Evolutionary conservation across 768 basidiomycete species (phyloP).

Genomic region (Infundibulicybe gibba): DNA sequence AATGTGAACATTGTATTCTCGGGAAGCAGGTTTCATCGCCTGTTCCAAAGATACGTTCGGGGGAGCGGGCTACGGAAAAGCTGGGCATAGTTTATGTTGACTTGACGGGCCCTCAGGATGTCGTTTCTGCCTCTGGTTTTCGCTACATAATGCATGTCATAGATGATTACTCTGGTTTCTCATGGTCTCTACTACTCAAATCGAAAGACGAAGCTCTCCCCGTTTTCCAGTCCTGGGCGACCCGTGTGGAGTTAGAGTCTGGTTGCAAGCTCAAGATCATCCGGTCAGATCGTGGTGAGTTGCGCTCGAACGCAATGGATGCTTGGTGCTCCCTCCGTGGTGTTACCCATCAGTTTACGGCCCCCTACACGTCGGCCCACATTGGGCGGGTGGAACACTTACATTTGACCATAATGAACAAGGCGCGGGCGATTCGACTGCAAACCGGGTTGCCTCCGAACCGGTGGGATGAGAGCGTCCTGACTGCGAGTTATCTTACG

Average conservation of each 20-base stretch:
- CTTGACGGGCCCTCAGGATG: constrained; percentile 9
- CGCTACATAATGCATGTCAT: background rate
- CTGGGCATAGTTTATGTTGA: constrained; percentile 9
- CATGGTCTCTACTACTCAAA: constrained; percentile 7
- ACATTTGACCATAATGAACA: constrained; percentile 24
- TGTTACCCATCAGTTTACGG: constrained; percentile 10
- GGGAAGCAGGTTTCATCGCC: constrained; percentile 10
- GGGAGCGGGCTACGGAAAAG: background rate
- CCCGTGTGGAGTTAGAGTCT: constrained; percentile 14
- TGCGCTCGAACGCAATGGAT: constrained; percentile 7
- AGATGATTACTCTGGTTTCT: background rate
- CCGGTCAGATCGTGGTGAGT: constrained; percentile 18
- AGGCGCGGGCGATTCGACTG: constrained; percentile 20
- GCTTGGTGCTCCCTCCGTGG: constrained; percentile 11
- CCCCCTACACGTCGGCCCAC: constrained; percentile 26
- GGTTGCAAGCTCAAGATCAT: constrained; percentile 10
- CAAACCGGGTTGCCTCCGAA: constrained; percentile 14
- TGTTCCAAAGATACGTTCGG: constrained; percentile 8
- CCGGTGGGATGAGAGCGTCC: constrained; percentile 24
- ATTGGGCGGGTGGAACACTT: constrained; percentile 28
- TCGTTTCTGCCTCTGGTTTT: constrained; percentile 6
- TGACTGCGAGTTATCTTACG: constrained; percentile 16
- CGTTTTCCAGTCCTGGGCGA: constrained; percentile 23
- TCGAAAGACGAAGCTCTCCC: constrained; percentile 19
- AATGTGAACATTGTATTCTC: constrained; percentile 11